These are phyloP conservation scores for Neckera pumila DNA, from an alignment of 225 moss, liverwort and hornwort species.

Conservation along the genomic window DNA sequence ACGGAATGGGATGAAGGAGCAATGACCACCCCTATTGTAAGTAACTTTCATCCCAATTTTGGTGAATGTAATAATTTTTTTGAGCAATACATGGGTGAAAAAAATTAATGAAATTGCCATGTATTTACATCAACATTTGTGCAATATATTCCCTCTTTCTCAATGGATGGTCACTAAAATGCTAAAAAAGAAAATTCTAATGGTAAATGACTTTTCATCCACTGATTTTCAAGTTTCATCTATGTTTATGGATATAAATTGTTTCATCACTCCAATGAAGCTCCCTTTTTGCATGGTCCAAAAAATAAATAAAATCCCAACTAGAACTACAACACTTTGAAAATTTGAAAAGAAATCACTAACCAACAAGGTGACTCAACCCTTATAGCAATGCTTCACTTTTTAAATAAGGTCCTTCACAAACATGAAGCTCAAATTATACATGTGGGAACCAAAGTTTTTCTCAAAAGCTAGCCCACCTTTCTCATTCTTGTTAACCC, in stretches of 20 bases:
- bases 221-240: background rate
- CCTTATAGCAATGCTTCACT: fast-evolving
- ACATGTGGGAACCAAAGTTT: fast-evolving
- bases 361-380: fast-evolving
- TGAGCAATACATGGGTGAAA: fast-evolving
- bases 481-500: fast-evolving
- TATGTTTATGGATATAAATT: fast-evolving
- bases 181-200: background rate
- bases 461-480: fast-evolving
- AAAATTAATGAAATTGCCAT: background rate
- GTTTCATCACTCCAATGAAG: background rate
- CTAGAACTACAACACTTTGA: background rate
- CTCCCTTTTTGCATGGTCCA: background rate
- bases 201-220: background rate
- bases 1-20: too few relatives aligned
- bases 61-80: background rate
- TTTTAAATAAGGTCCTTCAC: background rate
- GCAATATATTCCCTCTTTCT: background rate
- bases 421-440: background rate
- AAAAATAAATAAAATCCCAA: too few relatives aligned
- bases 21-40: too few relatives aligned
- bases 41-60: background rate
- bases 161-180: background rate
- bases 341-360: background rate
- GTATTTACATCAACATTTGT: background rate